phyloP scores from a whole-genome alignment of 768 basidiomycete genomes.

The Mycena belliarum region DNA sequence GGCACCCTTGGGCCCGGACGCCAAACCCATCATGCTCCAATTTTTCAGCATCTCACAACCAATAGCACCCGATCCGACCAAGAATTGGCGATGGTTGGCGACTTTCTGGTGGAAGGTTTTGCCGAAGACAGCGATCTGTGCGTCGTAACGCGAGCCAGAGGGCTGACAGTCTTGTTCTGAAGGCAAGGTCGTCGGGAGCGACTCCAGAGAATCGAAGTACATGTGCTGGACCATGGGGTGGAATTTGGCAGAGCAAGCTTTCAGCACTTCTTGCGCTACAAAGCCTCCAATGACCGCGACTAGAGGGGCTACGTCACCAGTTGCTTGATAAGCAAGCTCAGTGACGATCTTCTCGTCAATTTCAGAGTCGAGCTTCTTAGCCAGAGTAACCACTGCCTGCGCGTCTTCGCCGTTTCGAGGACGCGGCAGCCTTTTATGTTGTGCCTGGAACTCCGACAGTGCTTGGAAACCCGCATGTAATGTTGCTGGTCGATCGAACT shows the following conservation, averaged over 20 bases:
- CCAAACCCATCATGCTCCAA: conserved; percentile 99
- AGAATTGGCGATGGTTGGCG: conserved; percentile 86
- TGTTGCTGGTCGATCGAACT: conserved; percentile 89
- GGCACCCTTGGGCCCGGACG: conserved; percentile 70
- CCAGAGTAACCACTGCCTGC: conserved; percentile 63
- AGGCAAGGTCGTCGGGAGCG: conserved; percentile 74
- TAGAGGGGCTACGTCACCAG: conserved; percentile 87
- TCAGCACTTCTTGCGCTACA: conserved; percentile 96
- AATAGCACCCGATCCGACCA: conserved; percentile 98
- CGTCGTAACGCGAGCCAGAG: conserved; percentile 82
- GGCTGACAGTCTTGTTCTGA: conserved; percentile 85
- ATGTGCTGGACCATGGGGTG: conserved; percentile 93
- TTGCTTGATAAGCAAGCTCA: conserved; percentile 89
- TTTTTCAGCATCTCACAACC: conserved; percentile 99
- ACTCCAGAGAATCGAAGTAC: conserved; percentile 98
- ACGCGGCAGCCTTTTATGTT: conserved; percentile 70
- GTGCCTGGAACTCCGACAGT: conserved; percentile 71
- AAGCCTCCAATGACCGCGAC: conserved; percentile 96
- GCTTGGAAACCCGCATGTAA: conserved; percentile 96
- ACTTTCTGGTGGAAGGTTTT: conserved; percentile 91
- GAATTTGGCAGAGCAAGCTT: conserved; percentile 97
- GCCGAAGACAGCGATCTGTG: conserved; percentile 95
- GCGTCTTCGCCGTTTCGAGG: conserved; percentile 87
- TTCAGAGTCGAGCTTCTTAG: conserved; percentile 76
- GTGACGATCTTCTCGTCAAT: conserved; percentile 79